phyloP scores from a whole-genome alignment of 768 basidiomycete genomes.

The Rhodotorula sphaerocarpa region DNA sequence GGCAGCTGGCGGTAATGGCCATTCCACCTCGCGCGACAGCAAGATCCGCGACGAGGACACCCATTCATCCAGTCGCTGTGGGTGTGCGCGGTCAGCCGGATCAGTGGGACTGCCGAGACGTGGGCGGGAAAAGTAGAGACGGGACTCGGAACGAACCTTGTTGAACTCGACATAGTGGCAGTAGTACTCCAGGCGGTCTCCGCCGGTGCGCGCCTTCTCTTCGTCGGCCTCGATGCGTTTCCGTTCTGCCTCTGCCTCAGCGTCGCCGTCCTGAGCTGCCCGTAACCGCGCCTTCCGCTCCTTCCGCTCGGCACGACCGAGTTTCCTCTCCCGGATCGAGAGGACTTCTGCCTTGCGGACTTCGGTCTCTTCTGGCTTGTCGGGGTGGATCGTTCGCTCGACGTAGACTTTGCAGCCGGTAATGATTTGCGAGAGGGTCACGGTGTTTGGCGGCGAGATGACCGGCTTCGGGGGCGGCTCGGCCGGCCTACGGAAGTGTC shows the following conservation, averaged over 20 bases:
- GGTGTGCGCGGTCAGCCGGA: background rate
- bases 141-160: constrained; percentile 49
- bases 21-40: constrained; percentile 76
- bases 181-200: constrained; percentile 64
- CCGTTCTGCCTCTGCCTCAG: constrained; percentile 42
- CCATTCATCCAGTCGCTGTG: constrained; percentile 84
- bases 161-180: constrained; percentile 99
- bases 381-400: constrained; percentile 65
- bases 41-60: constrained; percentile 79
- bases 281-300: constrained; percentile 39
- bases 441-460: constrained; percentile 35
- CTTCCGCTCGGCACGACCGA: constrained; percentile 46
- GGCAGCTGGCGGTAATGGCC: constrained; percentile 53
- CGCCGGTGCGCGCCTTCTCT: constrained; percentile 62
- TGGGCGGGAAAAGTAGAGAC: too few relatives aligned
- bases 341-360: constrained; percentile 92
- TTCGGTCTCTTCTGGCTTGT: constrained; percentile 51
- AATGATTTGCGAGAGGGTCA: constrained; percentile 28
- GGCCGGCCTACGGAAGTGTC: too few relatives aligned
- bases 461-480: constrained; percentile 30
- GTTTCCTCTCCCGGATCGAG: constrained; percentile 80
- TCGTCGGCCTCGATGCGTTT: constrained; percentile 47
- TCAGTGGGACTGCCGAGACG: background rate
- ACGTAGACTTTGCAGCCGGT: constrained; percentile 89
- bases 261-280: constrained; percentile 39